A percentile compares a stretch with the other conserved stretches of the same genome.
Evolutionary conservation across 768 basidiomycete genomes (phyloP).

Genomic region (Termitomyces sp.): DNA sequence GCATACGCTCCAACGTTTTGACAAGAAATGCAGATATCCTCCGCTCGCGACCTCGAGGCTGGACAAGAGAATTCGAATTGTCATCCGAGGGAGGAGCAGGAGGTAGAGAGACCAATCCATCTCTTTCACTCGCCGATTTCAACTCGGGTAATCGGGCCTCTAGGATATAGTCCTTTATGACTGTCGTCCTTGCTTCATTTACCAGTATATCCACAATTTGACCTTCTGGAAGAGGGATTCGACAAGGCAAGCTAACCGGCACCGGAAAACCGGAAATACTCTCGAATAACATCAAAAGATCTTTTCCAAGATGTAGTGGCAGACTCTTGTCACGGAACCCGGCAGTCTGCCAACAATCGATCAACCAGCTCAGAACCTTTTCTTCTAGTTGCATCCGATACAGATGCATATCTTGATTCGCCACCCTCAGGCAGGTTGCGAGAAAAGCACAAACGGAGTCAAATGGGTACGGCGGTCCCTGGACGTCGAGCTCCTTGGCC

Average conservation of each 20-base stretch:
- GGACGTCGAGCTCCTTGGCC: conserved; percentile 79
- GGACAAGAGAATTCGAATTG: conserved; percentile 27
- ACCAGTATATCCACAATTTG: conserved; percentile 53
- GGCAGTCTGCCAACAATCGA: conserved; percentile 57
- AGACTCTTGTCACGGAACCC: conserved; percentile 33
- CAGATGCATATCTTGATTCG: conserved; percentile 75
- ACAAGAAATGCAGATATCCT: conserved; percentile 57
- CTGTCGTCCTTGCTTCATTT: conserved; percentile 48
- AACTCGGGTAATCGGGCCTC: conserved; percentile 53
- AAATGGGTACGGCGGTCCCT: conserved; percentile 81
- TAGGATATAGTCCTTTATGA: conserved; percentile 69
- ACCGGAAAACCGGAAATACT: conserved; percentile 53
- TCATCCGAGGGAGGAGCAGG: conserved; percentile 1
- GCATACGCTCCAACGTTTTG: conserved; percentile 51
- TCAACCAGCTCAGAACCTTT: conserved; percentile 77
- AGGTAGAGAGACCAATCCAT: background rate
- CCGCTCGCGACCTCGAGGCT: conserved; percentile 53
- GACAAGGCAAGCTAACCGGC: conserved; percentile 37
- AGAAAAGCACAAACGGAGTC: conserved; percentile 91
- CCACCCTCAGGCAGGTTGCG: conserved; percentile 57
- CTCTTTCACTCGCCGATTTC: conserved; percentile 1
- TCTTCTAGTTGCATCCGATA: conserved; percentile 86
- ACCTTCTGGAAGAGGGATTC: conserved; percentile 64
- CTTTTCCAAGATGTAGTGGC: conserved; percentile 48
- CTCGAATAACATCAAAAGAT: conserved; percentile 60